Evolutionary conservation across 495 filamentous ascomycete genomes (phyloP).

Genomic region (Lepidopterella palustris): DNA sequence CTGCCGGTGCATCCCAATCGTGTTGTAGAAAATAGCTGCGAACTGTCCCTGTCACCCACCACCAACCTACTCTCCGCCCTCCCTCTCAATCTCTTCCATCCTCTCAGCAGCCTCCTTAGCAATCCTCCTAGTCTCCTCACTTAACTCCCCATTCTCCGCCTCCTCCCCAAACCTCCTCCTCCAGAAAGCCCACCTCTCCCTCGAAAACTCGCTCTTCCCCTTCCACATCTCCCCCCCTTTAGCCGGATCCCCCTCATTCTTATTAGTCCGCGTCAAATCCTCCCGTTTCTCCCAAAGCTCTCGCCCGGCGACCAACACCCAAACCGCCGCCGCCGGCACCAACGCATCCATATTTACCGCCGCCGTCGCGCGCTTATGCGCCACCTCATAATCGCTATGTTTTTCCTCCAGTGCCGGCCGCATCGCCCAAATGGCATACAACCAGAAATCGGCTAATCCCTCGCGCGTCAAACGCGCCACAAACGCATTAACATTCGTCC

Average conservation of each 20-base stretch:
- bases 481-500: constrained; percentile 19
- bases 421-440: constrained; percentile 14
- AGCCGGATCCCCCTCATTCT: constrained; percentile 11
- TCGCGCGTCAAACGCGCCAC: constrained; percentile 9
- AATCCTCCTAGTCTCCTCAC: constrained; percentile 15
- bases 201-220: constrained; percentile 14
- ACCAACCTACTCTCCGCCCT: too few species aligned
- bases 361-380: constrained; percentile 2
- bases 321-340: constrained; percentile 15
- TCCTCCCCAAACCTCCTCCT: constrained; percentile 20
- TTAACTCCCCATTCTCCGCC: background rate
- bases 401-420: constrained; percentile 11
- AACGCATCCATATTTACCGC: constrained; percentile 9
- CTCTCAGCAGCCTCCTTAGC: constrained; percentile 5
- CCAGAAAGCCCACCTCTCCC: constrained; percentile 21
- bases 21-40: too few species aligned
- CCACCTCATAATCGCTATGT: background rate
- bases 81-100: constrained; percentile 19
- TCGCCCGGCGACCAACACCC: constrained; percentile 15
- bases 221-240: constrained; percentile 6
- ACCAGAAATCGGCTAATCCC: constrained; percentile 3
- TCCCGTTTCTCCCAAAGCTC: constrained; percentile 13
- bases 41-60: too few species aligned
- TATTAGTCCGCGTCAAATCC: constrained; percentile 13
- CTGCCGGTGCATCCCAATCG: too few species aligned